Evolutionary conservation across 2,329 filamentous ascomycete species (phyloP).

Genomic region (Ophidiomyces ophidiicola): DNA sequence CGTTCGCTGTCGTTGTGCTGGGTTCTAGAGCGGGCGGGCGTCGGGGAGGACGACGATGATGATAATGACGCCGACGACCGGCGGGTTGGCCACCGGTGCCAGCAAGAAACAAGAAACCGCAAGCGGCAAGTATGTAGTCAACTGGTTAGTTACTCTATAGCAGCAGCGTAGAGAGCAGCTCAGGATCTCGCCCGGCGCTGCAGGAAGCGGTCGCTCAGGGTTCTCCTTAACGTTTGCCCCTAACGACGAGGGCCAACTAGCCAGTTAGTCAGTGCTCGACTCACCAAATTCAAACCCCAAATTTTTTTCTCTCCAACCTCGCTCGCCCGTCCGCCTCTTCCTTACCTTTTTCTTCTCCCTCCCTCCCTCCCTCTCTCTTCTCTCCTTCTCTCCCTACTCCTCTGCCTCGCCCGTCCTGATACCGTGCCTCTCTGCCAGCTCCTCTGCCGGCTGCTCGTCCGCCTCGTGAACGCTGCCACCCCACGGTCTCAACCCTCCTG

Average conservation of each 20-base stretch:
- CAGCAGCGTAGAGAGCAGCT: too few species aligned
- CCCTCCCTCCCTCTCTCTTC: constrained; percentile 11
- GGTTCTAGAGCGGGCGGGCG: too few species aligned
- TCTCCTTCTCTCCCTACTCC: not conserved
- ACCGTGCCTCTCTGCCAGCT: not conserved
- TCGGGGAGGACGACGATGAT: too few species aligned
- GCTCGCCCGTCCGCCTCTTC: constrained; percentile 11
- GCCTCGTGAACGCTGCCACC: too few species aligned
- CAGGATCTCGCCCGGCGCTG: too few species aligned
- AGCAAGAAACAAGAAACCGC: too few species aligned
- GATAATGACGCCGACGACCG: too few species aligned
- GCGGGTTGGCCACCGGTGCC: too few species aligned
- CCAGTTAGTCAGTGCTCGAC: constrained; percentile 9
- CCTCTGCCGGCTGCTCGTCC: not conserved
- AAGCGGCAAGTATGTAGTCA: too few species aligned
- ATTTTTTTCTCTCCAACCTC: constrained; percentile 14
- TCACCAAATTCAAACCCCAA: constrained; percentile 15
- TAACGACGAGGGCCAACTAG: not conserved
- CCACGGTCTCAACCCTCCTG: too few species aligned
- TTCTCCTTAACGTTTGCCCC: constrained; percentile 1
- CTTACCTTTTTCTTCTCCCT: constrained; percentile 14
- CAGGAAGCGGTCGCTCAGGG: not conserved
- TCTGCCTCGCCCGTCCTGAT: not conserved
- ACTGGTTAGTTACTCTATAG: too few species aligned
- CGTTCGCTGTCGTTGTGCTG: too few species aligned